A percentile compares a stretch with the other conserved stretches of the same genome.
Conservation (phyloP, 345 rosid genomes). For the Physaria fendleri region DNA sequence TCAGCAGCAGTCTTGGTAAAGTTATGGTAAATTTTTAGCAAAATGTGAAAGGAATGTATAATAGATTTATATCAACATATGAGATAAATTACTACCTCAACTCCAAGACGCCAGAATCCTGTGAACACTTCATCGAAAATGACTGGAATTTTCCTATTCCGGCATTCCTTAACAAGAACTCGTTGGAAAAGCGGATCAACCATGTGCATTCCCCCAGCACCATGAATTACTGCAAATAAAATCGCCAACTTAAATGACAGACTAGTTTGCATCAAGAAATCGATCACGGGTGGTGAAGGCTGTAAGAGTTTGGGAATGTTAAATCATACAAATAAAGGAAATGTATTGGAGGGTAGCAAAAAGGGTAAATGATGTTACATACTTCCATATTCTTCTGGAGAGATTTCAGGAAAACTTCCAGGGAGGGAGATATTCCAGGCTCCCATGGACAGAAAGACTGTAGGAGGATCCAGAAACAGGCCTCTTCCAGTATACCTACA, state of each 20-base stretch:
- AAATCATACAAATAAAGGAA: not conserved
- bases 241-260: not conserved
- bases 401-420: slow-evolving; percentile 33
- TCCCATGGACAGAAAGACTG: slow-evolving; percentile 53
- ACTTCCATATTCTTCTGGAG: slow-evolving; percentile 37
- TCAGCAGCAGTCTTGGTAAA: slow-evolving; percentile 64
- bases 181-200: slow-evolving; percentile 95
- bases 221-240: slow-evolving; percentile 67
- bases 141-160: slow-evolving; percentile 61
- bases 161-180: slow-evolving; percentile 77
- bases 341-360: not conserved
- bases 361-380: slow-evolving; percentile 11
- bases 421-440: slow-evolving; percentile 69
- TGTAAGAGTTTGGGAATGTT: slow-evolving; percentile 28
- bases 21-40: slow-evolving; percentile 16
- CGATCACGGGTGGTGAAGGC: slow-evolving; percentile 55
- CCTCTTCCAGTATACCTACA: slow-evolving; percentile 94
- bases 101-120: slow-evolving; percentile 96
- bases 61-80: not conserved
- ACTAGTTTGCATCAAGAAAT: slow-evolving; percentile 5
- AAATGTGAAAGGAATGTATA: not conserved
- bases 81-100: slow-evolving; percentile 50
- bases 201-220: slow-evolving; percentile 96
- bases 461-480: slow-evolving; percentile 85
- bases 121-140: slow-evolving; percentile 96